Percentiles rank a stretch among this genome's conserved stretches.
These are phyloP conservation scores for Ajuga chamaepitys DNA, from an alignment of 257 asterid genomes.

Conservation along the genomic window DNA sequence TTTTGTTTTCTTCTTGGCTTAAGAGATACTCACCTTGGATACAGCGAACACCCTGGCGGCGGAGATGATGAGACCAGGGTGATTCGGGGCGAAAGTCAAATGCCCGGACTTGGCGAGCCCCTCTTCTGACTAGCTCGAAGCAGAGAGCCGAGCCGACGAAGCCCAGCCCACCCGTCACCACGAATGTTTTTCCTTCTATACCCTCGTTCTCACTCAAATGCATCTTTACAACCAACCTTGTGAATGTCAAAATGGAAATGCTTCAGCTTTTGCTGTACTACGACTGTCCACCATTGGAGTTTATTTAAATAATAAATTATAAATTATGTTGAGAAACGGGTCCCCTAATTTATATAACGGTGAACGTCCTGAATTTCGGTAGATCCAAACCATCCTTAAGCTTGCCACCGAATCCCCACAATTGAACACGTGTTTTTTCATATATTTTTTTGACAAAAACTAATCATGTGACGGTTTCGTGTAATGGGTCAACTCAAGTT, in stretches of 20 bases:
- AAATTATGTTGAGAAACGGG: too few relatives aligned
- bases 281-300: too few relatives aligned
- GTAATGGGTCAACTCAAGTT: too few relatives aligned
- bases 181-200: slow-evolving; percentile 61
- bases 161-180: slow-evolving; percentile 90
- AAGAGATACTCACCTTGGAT: slow-evolving; percentile 40
- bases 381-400: too few relatives aligned
- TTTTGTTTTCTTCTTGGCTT: too few relatives aligned
- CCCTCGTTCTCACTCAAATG: slow-evolving; percentile 97
- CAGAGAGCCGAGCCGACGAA: slow-evolving; percentile 90
- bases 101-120: slow-evolving; percentile 72
- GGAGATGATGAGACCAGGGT: slow-evolving; percentile 66
- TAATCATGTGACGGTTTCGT: too few relatives aligned
- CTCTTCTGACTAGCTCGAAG: slow-evolving; percentile 73
- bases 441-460: too few relatives aligned
- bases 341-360: too few relatives aligned
- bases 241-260: not conserved
- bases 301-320: too few relatives aligned
- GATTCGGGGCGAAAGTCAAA: slow-evolving; percentile 69
- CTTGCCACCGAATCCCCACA: too few relatives aligned
- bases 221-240: slow-evolving; percentile 29
- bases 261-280: not conserved
- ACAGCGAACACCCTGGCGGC: slow-evolving; percentile 41
- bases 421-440: too few relatives aligned
- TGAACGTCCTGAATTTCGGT: too few relatives aligned